Evolutionary conservation across 495 filamentous ascomycete genomes (phyloP).

Genomic region (Xylaria telfairii): DNA sequence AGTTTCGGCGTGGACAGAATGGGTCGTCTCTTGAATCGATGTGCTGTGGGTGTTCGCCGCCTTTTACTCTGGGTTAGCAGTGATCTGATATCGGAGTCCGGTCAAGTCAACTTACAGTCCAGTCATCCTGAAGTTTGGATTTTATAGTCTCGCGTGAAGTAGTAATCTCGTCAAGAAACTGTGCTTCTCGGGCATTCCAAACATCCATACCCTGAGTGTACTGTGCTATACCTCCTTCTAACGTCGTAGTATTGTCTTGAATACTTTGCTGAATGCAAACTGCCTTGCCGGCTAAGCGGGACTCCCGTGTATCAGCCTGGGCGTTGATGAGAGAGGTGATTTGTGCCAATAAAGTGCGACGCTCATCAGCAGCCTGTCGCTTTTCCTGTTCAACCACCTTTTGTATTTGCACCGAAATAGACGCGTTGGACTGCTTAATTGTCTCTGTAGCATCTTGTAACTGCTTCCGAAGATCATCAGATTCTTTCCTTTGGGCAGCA

Average conservation of each 20-base stretch:
- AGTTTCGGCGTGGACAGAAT: slow-evolving; percentile 90
- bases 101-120: slow-evolving; percentile 66
- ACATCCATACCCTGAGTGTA: slow-evolving; percentile 75
- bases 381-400: slow-evolving; percentile 77
- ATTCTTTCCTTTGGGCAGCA: slow-evolving; percentile 78
- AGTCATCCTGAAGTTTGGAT: slow-evolving; percentile 83
- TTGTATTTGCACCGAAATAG: slow-evolving; percentile 71
- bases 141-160: slow-evolving; percentile 79
- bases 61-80: slow-evolving; percentile 53
- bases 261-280: slow-evolving; percentile 67
- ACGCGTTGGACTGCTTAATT: slow-evolving; percentile 68
- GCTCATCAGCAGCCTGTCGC: slow-evolving; percentile 73
- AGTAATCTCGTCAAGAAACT: slow-evolving; percentile 71
- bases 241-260: slow-evolving; percentile 60
- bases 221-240: slow-evolving; percentile 67
- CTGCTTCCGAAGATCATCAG: slow-evolving; percentile 70
- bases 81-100: neutral
- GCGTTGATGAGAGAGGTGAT: slow-evolving; percentile 76
- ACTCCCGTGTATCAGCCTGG: slow-evolving; percentile 74
- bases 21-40: slow-evolving; percentile 79
- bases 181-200: slow-evolving; percentile 74
- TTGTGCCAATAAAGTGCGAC: slow-evolving; percentile 73
- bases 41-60: slow-evolving; percentile 77
- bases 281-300: slow-evolving; percentile 69
- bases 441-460: slow-evolving; percentile 69